Evolutionary conservation across 2,329 filamentous ascomycete species (phyloP), one percentile per base, ranked within the genome.

Genomic region (Scolecobasidium constrictum): DNA sequence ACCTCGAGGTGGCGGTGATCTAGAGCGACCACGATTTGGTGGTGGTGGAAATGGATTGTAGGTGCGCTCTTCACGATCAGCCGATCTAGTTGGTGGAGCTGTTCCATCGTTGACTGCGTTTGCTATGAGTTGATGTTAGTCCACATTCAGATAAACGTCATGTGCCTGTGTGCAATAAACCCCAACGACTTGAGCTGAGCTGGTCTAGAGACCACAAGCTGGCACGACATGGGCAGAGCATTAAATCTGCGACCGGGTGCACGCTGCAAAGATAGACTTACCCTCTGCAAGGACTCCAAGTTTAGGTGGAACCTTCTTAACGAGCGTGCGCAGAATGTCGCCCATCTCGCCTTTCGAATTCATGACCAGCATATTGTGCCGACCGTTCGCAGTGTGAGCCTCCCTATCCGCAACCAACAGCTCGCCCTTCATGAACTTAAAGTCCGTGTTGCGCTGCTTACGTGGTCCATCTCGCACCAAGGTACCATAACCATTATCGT

Each of bases 311-410:
- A 45, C 43, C 19, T 35, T 40, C 38, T 42, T 40, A 23, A 45
- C 43, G 20, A 45, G 22, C 9, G 37, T 45, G 16, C 31, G 26
- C 18, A 45, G 28, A 18, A 45, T 45, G 38, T 45, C 43, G 13
- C 43, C 43, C 19, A 37, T 36, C n/a, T 45, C 43, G 17, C 43
- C 43, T 19, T 28, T 35, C 18, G 43, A 45, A 34, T 45, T 45
- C 38, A 35, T 40, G n/a, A 45, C 43, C 12, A 35, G 12, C 31
- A 45, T 43, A 36, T 45, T 45, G 31, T 45, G 31, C 28, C 43
- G 37, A 17, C 43, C 38, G 28, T 45, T 45, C 13, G 23, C 31
- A 15, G 43, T 35, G n/a, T 35, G 21, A 23, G 23, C 35, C 17
- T 26, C 23, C 20, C 31, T 22, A 38, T 45, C 43, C 19, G 43